A percentile compares a stretch with the other conserved stretches of the same genome.
phyloP scores from a whole-genome alignment of 495 filamentous ascomycete genomes.

The Parmelia sp. region DNA sequence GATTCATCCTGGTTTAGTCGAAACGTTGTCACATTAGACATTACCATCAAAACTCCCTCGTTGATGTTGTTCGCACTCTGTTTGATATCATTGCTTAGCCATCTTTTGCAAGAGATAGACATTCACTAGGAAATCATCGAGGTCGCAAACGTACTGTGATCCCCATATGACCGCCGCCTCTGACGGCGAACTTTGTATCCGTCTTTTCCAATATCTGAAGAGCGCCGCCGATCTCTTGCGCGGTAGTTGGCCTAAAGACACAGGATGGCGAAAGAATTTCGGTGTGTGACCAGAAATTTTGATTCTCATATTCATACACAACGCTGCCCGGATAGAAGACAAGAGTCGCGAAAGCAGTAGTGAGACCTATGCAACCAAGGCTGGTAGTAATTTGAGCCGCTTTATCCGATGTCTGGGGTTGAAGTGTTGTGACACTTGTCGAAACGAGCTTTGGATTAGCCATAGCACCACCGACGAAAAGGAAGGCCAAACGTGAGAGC shows the following conservation, averaged over 20 bases:
- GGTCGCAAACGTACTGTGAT: too few species aligned
- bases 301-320: neutral
- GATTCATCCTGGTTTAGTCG: conserved; percentile 31
- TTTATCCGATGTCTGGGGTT: too few species aligned
- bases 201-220: conserved; percentile 29
- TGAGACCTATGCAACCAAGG: too few species aligned
- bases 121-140: too few species aligned
- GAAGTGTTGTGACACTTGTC: too few species aligned
- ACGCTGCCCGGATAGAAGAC: too few species aligned
- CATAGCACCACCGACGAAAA: too few species aligned
- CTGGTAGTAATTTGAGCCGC: too few species aligned
- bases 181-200: conserved; percentile 44
- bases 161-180: conserved; percentile 45
- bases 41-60: conserved; percentile 52
- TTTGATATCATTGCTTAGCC: conserved; percentile 25
- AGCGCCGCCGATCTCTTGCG: conserved; percentile 20
- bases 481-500: too few species aligned
- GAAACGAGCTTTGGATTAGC: too few species aligned
- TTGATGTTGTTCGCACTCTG: conserved; percentile 43
- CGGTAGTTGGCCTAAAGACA: conserved; percentile 1
- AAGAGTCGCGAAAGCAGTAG: too few species aligned
- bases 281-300: neutral
- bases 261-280: conserved; percentile 1
- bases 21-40: conserved; percentile 43
- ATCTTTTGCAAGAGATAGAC: too few species aligned